Evolutionary conservation across 2,329 filamentous ascomycete genomes (phyloP).

Genomic region (Sclerotinia subarctica): DNA sequence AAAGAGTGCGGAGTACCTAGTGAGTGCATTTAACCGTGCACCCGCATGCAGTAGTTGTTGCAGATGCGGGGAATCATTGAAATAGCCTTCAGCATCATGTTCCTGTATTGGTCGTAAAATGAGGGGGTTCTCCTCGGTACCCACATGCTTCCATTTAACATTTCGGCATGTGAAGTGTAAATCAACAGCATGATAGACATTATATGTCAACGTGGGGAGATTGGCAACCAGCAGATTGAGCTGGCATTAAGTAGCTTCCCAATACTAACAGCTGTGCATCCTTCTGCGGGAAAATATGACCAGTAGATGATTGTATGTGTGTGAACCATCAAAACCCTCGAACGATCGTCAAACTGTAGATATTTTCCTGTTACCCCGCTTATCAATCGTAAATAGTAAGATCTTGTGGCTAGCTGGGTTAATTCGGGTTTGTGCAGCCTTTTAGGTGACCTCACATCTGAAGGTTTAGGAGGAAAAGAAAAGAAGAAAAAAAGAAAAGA

Average conservation of each 20-base stretch:
- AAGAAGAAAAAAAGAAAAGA: no score
- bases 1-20: not conserved
- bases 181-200: not conserved
- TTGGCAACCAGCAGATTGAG: not conserved
- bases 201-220: not conserved
- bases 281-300: not conserved
- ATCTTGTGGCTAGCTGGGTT: not conserved
- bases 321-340: not conserved
- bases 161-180: not conserved
- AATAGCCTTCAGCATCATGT: not conserved
- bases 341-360: not conserved
- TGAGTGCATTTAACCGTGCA: not conserved
- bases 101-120: not conserved
- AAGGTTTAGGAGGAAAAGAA: not conserved
- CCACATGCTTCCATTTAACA: not conserved
- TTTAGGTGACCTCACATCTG: not conserved
- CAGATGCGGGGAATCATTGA: constrained; percentile 13
- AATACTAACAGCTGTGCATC: not conserved
- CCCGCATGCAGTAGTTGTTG: not conserved
- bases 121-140: constrained; percentile 9
- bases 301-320: not conserved
- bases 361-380: not conserved
- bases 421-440: not conserved
- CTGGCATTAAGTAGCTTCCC: not conserved
- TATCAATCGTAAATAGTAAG: not conserved